Evolutionary conservation across 2,329 filamentous ascomycete species (phyloP).

Genomic region (Periconia macrospinosa): DNA sequence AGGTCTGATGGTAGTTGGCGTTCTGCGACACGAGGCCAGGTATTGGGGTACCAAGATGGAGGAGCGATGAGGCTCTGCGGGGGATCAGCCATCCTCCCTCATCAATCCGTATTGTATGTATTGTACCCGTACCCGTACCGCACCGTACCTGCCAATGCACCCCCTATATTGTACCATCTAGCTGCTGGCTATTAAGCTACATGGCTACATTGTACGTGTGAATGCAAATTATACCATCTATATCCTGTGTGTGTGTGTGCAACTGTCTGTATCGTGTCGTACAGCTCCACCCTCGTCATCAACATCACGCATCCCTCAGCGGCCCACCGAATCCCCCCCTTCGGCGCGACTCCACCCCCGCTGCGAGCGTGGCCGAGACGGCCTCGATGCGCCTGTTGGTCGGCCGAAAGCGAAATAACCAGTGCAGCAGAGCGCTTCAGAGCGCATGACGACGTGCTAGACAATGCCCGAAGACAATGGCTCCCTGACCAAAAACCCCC

Average conservation of each 20-base stretch:
- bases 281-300: not conserved
- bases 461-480: constrained; percentile 18
- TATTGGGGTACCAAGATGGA: constrained; percentile 4
- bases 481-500: constrained; percentile 34
- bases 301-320: not conserved
- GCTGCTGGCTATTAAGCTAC: no score
- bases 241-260: not conserved
- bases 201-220: no score
- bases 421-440: constrained; percentile 7
- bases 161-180: not conserved
- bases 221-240: no score
- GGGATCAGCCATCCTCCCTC: constrained; percentile 2
- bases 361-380: constrained; percentile 3
- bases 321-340: not conserved
- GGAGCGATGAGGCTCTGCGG: constrained; percentile 31
- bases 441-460: constrained; percentile 11
- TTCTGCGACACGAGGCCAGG: constrained; percentile 6
- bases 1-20: constrained; percentile 6
- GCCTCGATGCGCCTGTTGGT: constrained; percentile 4
- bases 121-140: not conserved
- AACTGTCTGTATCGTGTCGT: not conserved
- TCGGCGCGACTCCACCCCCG: constrained; percentile 1
- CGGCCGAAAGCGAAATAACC: constrained; percentile 11
- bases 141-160: no score
- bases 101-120: not conserved